Base-by-base conservation (phyloP, 2,329 filamentous ascomycete species). In the Aureobasidium sp. region DNA sequence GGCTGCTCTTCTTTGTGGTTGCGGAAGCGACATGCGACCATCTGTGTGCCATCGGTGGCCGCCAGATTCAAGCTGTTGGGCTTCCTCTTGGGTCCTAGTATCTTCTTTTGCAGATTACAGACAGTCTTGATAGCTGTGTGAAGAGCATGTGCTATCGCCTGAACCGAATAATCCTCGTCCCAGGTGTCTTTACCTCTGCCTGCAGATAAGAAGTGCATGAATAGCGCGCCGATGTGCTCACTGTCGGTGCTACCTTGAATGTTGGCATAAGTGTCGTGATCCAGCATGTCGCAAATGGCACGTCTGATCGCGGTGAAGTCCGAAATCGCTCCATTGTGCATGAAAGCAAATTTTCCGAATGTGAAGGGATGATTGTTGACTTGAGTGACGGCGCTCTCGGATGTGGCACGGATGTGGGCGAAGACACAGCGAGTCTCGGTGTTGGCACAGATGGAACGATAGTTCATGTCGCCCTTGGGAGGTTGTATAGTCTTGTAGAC, bases 311-410 rank as follows among this genome's bases (percentile, higher is more conserved):
- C 65, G 1, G 71, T 66, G 68, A 83, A 83, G 64, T 77, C 71
- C 12, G 76, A 75, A 37, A 82, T 74, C 17, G 76, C 76, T 1
- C 81, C 81, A 66, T 83, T 83, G 72, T 84, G 81, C 81, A 84
- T 83, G 68, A 83, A 79, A 9, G 75, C 73, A 65, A 82, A 79
- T 41, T 80, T 73, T 15, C 81, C 81, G 59, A 83, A 83, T 34
- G 79, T 74, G 68, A 83, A 84, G 5, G 81, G 81, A 64, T 84
- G 81, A 48, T 78, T 80, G 69, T 83, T 84, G 24, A 81, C 77
- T 17, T 75, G 73, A 1, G 78, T 76, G 29, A 82, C 78, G 1
- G 78, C 73, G 6, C 75, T 79, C 0, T 77, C 79, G 7, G 76
- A 79, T 3, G 76, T 77, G 10, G 80, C 81, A 9, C 81, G 76